These are phyloP conservation scores for Aphanoascus verrucosus DNA, from an alignment of 2,329 filamentous ascomycete species.

Conservation along the genomic window DNA sequence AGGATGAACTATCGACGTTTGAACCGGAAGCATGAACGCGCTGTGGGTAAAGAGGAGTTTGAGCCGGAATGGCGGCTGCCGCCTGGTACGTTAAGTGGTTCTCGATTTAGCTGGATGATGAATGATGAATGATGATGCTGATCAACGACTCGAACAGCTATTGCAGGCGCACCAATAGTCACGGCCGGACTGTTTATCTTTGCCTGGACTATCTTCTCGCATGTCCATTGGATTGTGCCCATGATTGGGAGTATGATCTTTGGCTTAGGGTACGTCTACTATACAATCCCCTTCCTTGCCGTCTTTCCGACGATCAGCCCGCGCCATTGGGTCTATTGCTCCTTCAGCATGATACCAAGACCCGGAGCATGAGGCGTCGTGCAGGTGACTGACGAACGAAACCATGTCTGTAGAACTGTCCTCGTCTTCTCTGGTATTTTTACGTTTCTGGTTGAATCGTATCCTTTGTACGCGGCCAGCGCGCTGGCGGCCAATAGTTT, in stretches of 20 bases:
- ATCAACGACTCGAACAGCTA: slow-evolving; percentile 32
- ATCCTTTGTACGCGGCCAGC: slow-evolving; percentile 39
- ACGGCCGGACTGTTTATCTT: slow-evolving; percentile 80
- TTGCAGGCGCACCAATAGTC: slow-evolving; percentile 64
- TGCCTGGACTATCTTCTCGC: slow-evolving; percentile 67
- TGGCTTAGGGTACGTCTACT: slow-evolving; percentile 51
- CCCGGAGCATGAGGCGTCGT: background rate
- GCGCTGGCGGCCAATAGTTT: slow-evolving; percentile 79
- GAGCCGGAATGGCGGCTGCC: slow-evolving; percentile 84
- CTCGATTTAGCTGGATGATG: slow-evolving; percentile 21
- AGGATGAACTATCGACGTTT: slow-evolving; percentile 36
- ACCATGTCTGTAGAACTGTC: slow-evolving; percentile 47
- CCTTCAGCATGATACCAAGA: background rate
- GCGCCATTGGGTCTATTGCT: too few species aligned
- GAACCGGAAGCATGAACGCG: slow-evolving; percentile 29
- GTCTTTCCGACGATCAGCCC: slow-evolving; percentile 1
- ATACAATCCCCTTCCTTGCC: background rate
- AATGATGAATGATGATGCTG: slow-evolving; percentile 8
- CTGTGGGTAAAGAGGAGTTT: slow-evolving; percentile 37
- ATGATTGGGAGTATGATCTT: slow-evolving; percentile 64
- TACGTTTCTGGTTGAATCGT: slow-evolving; percentile 66
- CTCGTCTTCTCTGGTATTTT: slow-evolving; percentile 76
- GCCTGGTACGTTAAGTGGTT: slow-evolving; percentile 44
- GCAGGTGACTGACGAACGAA: slow-evolving; percentile 7
- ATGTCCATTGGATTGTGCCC: slow-evolving; percentile 64